Evolutionary conservation across 805 yeast species (phyloP), one percentile per base, ranked within the genome.

Genomic region (Brettanomyces bruxellensis): DNA sequence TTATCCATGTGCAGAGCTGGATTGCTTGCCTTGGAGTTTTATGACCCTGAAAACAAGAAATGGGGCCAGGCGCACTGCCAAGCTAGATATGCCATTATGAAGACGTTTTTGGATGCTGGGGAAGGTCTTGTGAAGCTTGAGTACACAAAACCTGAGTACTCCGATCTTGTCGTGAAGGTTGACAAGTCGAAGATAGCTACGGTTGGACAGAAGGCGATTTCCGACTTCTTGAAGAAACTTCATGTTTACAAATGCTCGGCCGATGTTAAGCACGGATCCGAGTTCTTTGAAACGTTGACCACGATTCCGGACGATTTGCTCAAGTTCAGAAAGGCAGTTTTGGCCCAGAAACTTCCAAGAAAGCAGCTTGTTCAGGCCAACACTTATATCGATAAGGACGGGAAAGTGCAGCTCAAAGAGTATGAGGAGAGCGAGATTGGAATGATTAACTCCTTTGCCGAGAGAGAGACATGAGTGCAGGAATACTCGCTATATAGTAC

Each of bases 61-160:
- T 88, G 96, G 95, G 96, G 96, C 30, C 96, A 88, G 68, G 81
- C 96, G 12, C 96, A 88, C 62, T 86, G 87, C 88, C 95, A 87
- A 68, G 96, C 95, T 3, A 73, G 96, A 64, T 88, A 75, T 66
- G 86, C 93, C 32, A 87, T 88, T 54, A 72, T 86, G 73, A 86
- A 85, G 67, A 75, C 82, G 12, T 80, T 86, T 60, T 66, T 84
- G 56, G 72, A 79, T 45, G 82, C 88, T 1, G 81, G 84, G 28
- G 64, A 68, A 24, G 75, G 68, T 14, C 81, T 87, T 37, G 80
- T 80, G 25, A 67, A 69, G 43, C 65, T 88, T 44, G 72, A 71
- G 35, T 68, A 72, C 55, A 58, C 73, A 12, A 69, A 73, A 49
- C 72, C 68, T 24, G 68, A 68, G 47, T 80, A 57, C 57, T 70